Percentiles rank a stretch among this genome's conserved stretches.
Conservation (phyloP, 1,284 basidiomycete genomes). For the Fistulinella cinereoalba region DNA sequence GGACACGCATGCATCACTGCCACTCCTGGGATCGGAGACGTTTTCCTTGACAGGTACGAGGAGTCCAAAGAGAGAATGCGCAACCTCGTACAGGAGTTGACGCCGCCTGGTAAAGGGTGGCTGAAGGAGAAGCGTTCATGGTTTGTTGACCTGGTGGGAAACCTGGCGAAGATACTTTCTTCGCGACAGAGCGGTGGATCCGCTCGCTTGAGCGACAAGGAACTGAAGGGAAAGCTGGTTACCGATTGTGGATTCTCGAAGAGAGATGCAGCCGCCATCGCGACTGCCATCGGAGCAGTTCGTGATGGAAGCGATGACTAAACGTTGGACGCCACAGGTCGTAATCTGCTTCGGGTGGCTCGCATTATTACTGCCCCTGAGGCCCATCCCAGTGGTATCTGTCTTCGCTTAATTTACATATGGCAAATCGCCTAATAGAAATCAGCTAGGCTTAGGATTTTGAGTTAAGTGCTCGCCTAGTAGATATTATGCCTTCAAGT, state of each 20-base stretch:
- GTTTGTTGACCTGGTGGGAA: slow-evolving; percentile 19
- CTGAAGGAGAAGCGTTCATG: slow-evolving; percentile 16
- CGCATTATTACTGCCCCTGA: no score
- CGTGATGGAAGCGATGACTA: background rate
- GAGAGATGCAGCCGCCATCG: slow-evolving; percentile 16
- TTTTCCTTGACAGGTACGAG: slow-evolving; percentile 15
- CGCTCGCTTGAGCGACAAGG: slow-evolving; percentile 6
- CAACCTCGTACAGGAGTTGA: slow-evolving; percentile 13
- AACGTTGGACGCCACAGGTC: background rate
- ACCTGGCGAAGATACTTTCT: slow-evolving; percentile 20
- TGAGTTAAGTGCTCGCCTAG: no score
- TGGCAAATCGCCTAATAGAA: no score
- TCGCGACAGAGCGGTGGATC: slow-evolving; percentile 2
- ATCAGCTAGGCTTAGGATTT: no score
- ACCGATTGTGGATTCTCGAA: slow-evolving; percentile 19
- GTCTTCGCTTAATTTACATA: no score
- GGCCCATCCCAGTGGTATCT: no score
- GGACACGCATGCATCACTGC: slow-evolving; percentile 32
- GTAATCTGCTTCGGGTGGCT: background rate
- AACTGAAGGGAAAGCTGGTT: slow-evolving; percentile 13
- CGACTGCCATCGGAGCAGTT: slow-evolving; percentile 13
- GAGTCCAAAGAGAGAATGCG: slow-evolving; percentile 16
- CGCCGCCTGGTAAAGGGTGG: slow-evolving; percentile 14
- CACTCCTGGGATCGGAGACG: slow-evolving; percentile 9
- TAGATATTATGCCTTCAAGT: no score